Percentiles rank a stretch among this genome's conserved stretches.
Evolutionary conservation across 2,329 filamentous ascomycete genomes (phyloP).

Genomic region (Alternaria sp.): DNA sequence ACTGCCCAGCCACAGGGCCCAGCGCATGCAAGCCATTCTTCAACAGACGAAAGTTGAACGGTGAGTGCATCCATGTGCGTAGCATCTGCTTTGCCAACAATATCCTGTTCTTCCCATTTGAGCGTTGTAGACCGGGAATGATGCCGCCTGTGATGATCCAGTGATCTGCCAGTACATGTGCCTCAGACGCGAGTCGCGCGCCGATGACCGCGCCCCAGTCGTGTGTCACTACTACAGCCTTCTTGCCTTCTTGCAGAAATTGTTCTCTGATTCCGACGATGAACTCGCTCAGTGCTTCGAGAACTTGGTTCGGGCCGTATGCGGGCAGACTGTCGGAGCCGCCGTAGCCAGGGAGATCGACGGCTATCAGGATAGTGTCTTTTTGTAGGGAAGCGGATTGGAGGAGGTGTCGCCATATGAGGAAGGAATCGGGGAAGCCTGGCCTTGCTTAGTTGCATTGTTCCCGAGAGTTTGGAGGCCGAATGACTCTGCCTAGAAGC

Average conservation of each 20-base stretch:
- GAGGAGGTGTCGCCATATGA: constrained; percentile 62
- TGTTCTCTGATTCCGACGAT: constrained; percentile 60
- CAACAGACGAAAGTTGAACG: constrained; percentile 57
- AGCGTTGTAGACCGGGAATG: constrained; percentile 53
- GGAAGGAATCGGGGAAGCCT: constrained; percentile 67
- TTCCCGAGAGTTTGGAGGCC: neutral
- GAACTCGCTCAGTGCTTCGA: constrained; percentile 64
- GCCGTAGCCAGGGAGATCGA: constrained; percentile 67
- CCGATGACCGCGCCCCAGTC: constrained; percentile 65
- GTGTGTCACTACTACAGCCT: constrained; percentile 60
- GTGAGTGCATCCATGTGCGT: constrained; percentile 57
- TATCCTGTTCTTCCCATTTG: constrained; percentile 55
- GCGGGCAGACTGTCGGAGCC: constrained; percentile 62
- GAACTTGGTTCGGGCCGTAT: constrained; percentile 61
- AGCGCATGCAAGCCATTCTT: constrained; percentile 56
- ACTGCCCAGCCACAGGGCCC: constrained; percentile 60
- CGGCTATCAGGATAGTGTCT: constrained; percentile 59
- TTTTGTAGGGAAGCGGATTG: constrained; percentile 50
- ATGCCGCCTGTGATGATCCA: constrained; percentile 64
- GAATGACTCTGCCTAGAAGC: neutral
- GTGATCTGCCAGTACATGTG: constrained; percentile 63
- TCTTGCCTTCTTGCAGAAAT: constrained; percentile 48
- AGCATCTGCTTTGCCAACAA: constrained; percentile 60
- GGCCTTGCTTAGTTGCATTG: neutral
- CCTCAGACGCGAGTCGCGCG: constrained; percentile 66